Evolutionary conservation across 306 rosid genomes (phyloP).

Genomic region (Trifolium fragiferum): DNA sequence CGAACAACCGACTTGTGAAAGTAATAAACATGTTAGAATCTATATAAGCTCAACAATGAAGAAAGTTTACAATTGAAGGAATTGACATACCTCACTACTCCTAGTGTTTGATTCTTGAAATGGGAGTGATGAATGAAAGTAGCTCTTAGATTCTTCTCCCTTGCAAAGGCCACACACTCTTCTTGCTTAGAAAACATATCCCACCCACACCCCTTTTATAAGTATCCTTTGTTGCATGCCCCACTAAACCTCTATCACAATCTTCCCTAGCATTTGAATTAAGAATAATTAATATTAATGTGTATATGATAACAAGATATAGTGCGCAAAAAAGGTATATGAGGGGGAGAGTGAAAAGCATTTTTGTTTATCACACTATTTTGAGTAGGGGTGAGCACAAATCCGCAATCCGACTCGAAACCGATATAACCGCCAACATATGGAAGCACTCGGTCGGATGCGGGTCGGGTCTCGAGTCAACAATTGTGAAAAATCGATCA

Average conservation of each 20-base stretch:
- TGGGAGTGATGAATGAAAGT: constrained; percentile 5
- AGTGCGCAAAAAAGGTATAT: constrained; percentile 8
- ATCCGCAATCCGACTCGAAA: no score
- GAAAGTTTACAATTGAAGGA: constrained; percentile 8
- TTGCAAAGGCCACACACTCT: constrained; percentile 14
- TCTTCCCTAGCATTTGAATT: not conserved
- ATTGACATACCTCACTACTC: constrained; percentile 38
- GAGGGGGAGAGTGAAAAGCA: not conserved
- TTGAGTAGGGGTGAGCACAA: not conserved
- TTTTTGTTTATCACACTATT: constrained; percentile 16
- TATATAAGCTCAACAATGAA: not conserved
- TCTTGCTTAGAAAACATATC: not conserved
- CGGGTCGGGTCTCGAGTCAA: no score
- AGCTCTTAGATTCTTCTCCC: constrained; percentile 7
- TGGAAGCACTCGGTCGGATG: no score
- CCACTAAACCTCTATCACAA: not conserved
- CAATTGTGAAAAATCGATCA: no score
- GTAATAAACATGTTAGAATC: not conserved
- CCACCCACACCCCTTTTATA: constrained; percentile 45
- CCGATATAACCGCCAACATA: no score
- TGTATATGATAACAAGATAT: not conserved
- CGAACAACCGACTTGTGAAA: not conserved
- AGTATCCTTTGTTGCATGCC: constrained; percentile 44
- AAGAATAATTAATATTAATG: not conserved
- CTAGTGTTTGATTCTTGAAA: constrained; percentile 4